Base-by-base conservation (phyloP, 108 stramenopile genomes). In the Epithemia pelagica region DNA sequence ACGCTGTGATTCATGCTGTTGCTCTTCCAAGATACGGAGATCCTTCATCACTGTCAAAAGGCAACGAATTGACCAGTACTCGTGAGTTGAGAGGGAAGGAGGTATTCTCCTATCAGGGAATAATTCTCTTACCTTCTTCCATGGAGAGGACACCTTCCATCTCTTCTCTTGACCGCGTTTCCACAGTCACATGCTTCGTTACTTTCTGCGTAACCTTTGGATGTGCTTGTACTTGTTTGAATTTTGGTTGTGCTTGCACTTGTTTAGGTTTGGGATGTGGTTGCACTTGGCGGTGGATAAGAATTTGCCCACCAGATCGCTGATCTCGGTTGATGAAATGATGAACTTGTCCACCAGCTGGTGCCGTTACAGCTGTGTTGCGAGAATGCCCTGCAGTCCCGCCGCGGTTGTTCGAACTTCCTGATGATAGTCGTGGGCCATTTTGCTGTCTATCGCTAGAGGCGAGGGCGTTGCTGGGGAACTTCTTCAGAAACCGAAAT, bases 1-100 rank as follows among this genome's bases (percentile, higher is more conserved):
- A 22, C 79, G 85, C 58, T 83, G 72, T 20, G 89, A 85, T 19
- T 93, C 92, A n/a, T 64, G 80, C 64, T 89, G 92, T 64, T 93
- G 92, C 52, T 85, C 81, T 54, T 89, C 88, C 19, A 93, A 84
- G 31, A 90, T 79, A 19, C 70, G 80, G 28, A 93, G 84, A 77
- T 93, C 89, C 28, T 84, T 74, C 58, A 87, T 75, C 28, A 92
- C 88, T 89, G 54, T 27, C 32, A 28, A 53, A 32, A 61, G 3
- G 37, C n/a, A 64, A 64, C n/a, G n/a, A n/a, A n/a, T n/a, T n/a
- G n/a, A n/a, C n/a, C n/a, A n/a, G n/a, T n/a, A n/a, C n/a, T n/a
- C n/a, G n/a, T n/a, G n/a, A n/a, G n/a, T n/a, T n/a, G n/a, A n/a
- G n/a, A n/a, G n/a, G n/a, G n/a, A n/a, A n/a, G n/a, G n/a, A n/a